phyloP scores from a whole-genome alignment of 1,284 basidiomycete species.

The Anthracocystis walkeri region DNA sequence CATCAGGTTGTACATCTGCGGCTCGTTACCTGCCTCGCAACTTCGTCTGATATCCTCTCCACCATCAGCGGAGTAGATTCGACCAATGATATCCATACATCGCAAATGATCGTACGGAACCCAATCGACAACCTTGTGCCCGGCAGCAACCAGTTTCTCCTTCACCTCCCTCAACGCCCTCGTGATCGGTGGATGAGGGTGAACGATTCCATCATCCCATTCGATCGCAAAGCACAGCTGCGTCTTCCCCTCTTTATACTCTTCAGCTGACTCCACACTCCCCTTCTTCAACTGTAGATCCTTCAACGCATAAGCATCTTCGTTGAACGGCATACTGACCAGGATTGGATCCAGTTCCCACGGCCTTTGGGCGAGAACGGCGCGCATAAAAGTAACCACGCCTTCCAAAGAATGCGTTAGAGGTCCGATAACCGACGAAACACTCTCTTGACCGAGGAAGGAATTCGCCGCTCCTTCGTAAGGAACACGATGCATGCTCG shows the following conservation, averaged over 20 bases:
- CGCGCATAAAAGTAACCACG: constrained; percentile 77
- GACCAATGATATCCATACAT: constrained; percentile 64
- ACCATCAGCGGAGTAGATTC: constrained; percentile 50
- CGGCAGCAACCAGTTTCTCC: constrained; percentile 52
- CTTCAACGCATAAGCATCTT: constrained; percentile 35
- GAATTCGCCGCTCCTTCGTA: constrained; percentile 73
- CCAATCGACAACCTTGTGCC: constrained; percentile 58
- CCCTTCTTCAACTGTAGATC: constrained; percentile 30
- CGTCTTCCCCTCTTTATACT: background rate
- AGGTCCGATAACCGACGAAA: constrained; percentile 80
- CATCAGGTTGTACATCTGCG: constrained; percentile 33
- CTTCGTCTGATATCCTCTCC: constrained; percentile 50
- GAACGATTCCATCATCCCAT: constrained; percentile 70
- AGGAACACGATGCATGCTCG: constrained; percentile 79
- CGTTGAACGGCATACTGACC: constrained; percentile 47
- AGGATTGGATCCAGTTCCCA: constrained; percentile 75
- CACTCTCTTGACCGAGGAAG: constrained; percentile 76
- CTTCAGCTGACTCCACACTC: constrained; percentile 16
- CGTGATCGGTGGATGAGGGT: constrained; percentile 69
- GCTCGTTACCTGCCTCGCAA: constrained; percentile 57
- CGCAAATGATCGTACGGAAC: constrained; percentile 35
- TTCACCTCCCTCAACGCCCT: constrained; percentile 66
- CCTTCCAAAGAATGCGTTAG: constrained; percentile 75
- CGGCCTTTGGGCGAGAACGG: constrained; percentile 74
- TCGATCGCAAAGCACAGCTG: constrained; percentile 43